phyloP scores from a whole-genome alignment of 352 stramenopile species.

The Phytophthora hibernalis region DNA sequence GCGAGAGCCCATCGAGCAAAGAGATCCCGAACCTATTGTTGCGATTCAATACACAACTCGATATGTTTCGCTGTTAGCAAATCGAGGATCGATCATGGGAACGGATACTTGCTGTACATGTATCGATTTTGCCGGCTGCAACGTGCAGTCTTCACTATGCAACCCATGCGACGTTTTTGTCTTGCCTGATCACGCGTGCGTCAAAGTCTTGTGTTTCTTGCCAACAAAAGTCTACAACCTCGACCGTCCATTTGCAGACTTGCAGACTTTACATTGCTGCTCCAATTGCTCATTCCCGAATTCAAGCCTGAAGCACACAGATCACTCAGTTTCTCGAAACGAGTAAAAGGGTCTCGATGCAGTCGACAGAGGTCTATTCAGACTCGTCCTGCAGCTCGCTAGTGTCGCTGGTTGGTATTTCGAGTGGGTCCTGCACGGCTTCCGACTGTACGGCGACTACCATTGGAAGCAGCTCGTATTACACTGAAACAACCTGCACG shows the following conservation, averaged over 20 bases:
- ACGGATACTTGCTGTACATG: conserved; percentile 27
- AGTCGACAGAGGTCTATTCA: conserved; percentile 39
- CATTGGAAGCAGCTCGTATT: conserved; percentile 29
- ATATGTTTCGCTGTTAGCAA: conserved; percentile 25
- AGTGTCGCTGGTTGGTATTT: conserved; percentile 22
- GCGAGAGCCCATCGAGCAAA: conserved; percentile 15
- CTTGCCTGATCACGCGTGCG: conserved; percentile 24
- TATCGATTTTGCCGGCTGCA: conserved; percentile 6
- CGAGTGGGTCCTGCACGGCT: conserved; percentile 12
- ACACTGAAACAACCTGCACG: conserved; percentile 28
- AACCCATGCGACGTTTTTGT: conserved; percentile 34
- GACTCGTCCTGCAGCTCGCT: conserved; percentile 34
- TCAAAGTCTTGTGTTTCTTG: conserved; percentile 12
- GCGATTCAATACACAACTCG: conserved; percentile 26
- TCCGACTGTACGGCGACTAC: conserved; percentile 19
- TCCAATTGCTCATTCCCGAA: conserved; percentile 24
- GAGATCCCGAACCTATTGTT: conserved; percentile 32
- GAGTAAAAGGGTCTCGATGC: conserved; percentile 16
- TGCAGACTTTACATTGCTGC: conserved; percentile 8
- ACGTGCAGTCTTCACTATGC: conserved; percentile 26
- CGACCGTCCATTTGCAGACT: not conserved
- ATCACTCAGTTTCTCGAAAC: conserved; percentile 1
- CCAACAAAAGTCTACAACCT: conserved; percentile 8
- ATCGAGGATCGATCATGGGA: conserved; percentile 30
- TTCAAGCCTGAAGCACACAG: conserved; percentile 21